Conservation (phyloP, 2,329 filamentous ascomycete genomes). For the Monilinia vaccinii-corymbosi region DNA sequence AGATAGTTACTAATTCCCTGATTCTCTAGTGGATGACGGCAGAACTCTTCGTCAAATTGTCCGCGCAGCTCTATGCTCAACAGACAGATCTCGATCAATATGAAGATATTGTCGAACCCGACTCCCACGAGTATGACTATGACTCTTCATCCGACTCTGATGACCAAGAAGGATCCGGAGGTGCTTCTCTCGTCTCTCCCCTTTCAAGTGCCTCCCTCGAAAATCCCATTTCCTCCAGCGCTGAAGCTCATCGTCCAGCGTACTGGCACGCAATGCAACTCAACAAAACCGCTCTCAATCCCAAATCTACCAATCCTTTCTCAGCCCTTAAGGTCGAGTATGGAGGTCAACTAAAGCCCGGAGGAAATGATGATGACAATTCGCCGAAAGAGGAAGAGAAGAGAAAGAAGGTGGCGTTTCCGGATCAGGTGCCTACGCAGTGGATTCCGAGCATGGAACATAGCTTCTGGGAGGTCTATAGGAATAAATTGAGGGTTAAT, state of each 20-base stretch:
- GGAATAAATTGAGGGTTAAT: conserved; percentile 29
- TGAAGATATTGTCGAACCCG: neutral
- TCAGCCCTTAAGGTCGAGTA: neutral
- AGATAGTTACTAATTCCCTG: conserved; percentile 18
- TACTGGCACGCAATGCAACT: conserved; percentile 12
- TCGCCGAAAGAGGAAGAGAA: neutral
- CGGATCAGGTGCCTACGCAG: conserved; percentile 2
- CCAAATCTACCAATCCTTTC: neutral
- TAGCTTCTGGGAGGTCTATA: conserved; percentile 27
- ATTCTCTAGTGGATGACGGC: conserved; percentile 33
- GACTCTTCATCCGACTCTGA: neutral
- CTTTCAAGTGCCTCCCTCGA: neutral
- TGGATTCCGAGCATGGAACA: conserved; percentile 17
- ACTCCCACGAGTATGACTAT: conserved; percentile 5
- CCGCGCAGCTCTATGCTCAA: conserved; percentile 19
- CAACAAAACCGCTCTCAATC: neutral
- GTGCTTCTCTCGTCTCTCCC: neutral
- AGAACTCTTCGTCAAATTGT: conserved; percentile 32
- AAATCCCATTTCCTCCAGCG: neutral
- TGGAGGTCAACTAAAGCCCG: neutral
- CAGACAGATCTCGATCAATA: neutral
- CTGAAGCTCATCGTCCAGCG: neutral
- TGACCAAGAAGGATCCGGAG: conserved; percentile 8
- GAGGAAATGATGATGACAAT: neutral
- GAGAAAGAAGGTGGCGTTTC: neutral